Evolutionary conservation across 2,329 filamentous ascomycete genomes (phyloP).

Genomic region (Venturia asperata): DNA sequence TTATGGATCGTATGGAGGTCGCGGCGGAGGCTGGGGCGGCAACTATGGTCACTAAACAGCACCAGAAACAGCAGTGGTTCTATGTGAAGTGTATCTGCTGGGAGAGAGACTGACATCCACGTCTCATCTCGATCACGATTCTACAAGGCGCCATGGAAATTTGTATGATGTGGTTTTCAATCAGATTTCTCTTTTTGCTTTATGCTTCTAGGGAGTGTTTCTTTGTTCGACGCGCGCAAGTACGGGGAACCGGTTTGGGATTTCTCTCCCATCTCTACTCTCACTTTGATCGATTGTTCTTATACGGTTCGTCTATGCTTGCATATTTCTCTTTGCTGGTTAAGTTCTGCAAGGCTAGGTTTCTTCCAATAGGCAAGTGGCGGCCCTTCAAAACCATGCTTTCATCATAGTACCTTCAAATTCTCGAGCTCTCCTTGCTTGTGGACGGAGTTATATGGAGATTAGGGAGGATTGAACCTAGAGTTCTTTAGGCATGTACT

Average conservation of each 20-base stretch:
- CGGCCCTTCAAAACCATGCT: conserved; percentile 6
- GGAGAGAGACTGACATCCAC: neutral
- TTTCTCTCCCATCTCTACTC: neutral
- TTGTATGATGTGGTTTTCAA: conserved; percentile 13
- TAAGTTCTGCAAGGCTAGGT: neutral
- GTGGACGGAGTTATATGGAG: conserved; percentile 7
- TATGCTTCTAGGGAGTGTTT: conserved; percentile 7
- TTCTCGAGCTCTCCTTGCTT: neutral
- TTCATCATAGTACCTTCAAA: neutral
- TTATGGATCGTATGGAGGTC: conserved; percentile 20
- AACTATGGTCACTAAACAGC: conserved; percentile 20
- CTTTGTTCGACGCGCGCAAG: neutral
- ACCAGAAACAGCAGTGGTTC: neutral
- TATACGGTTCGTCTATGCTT: neutral
- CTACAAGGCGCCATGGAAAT: conserved; percentile 12
- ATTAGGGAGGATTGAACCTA: conserved; percentile 8
- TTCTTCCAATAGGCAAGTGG: neutral
- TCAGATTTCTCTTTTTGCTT: conserved; percentile 6
- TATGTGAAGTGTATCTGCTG: neutral
- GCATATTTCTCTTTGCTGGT: neutral
- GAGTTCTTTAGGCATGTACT: neutral
- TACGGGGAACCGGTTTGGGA: neutral
- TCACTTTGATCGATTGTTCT: conserved; percentile 9
- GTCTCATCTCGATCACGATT: neutral
- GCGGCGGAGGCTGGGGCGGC: conserved; percentile 21